phyloP scores from a whole-genome alignment of 2,329 filamentous ascomycete species.

The Fusarium sublunatum region DNA sequence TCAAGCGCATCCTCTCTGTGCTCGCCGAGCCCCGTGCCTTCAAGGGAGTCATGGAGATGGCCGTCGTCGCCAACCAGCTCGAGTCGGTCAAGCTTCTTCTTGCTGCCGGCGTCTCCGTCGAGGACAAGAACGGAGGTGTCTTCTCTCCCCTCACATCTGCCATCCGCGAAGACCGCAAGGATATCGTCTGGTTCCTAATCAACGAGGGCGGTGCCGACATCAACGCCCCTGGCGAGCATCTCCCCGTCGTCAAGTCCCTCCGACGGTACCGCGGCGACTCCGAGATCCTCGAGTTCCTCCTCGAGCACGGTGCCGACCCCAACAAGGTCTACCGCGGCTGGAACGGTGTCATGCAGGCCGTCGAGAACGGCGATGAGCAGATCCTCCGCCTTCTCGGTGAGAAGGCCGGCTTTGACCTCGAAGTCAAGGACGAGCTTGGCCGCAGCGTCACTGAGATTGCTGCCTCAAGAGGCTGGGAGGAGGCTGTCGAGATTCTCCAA shows the following conservation, averaged over 20 bases:
- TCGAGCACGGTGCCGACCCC: slow-evolving; percentile 72
- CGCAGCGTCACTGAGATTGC: slow-evolving; percentile 68
- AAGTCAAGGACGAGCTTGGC: slow-evolving; percentile 64
- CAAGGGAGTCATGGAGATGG: slow-evolving; percentile 75
- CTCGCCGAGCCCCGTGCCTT: slow-evolving; percentile 69
- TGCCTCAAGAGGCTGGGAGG: slow-evolving; percentile 67
- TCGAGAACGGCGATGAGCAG: slow-evolving; percentile 70
- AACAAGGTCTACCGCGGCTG: slow-evolving; percentile 75
- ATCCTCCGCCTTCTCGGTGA: slow-evolving; percentile 65
- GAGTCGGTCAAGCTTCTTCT: slow-evolving; percentile 75
- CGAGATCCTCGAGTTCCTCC: slow-evolving; percentile 70
- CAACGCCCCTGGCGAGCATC: slow-evolving; percentile 75
- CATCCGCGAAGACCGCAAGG: slow-evolving; percentile 70
- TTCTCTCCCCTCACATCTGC: slow-evolving; percentile 77
- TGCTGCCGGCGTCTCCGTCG: slow-evolving; percentile 72
- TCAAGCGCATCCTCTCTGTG: slow-evolving; percentile 67
- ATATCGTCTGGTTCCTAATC: slow-evolving; percentile 71
- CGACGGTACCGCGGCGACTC: slow-evolving; percentile 67
- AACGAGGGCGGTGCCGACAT: slow-evolving; percentile 71
- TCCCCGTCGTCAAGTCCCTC: slow-evolving; percentile 77
- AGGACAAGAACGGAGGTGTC: slow-evolving; percentile 78
- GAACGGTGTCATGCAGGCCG: slow-evolving; percentile 73
- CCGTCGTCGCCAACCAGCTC: slow-evolving; percentile 73
- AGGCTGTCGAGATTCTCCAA: slow-evolving; percentile 62
- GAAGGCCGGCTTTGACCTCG: slow-evolving; percentile 62